Evolutionary conservation across 768 basidiomycete genomes (phyloP), one percentile per base, ranked within the genome.

Genomic region (Trametes punicea): DNA sequence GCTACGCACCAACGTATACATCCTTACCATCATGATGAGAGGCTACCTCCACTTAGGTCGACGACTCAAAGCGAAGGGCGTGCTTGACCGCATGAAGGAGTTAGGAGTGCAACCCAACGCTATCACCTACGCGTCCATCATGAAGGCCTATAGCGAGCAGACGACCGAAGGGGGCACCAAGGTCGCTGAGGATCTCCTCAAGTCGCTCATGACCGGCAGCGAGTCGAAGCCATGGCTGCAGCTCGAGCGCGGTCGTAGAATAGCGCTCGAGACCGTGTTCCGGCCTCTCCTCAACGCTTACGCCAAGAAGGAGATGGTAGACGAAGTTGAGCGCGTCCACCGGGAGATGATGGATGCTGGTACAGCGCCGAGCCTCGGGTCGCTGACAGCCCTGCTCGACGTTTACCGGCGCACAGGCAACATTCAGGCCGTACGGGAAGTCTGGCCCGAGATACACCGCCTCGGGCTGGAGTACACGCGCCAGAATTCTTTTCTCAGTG

Each of bases 21-120:
- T 84, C 40, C 75, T 90, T 57, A 90, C 90, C 23, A 83, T 88
- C 65, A 71, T 96, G 66, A 85, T 93, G 76, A 76, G 80, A 6
- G 88, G 85, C 0, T 88, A 84, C 67, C 73, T 96, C 51, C 81
- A 82, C 16, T 61, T 64, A 2, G 79, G 81, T 3, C 72, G 87
- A 29, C 75, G 73, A 48, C 60, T 65, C 5, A 73, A 73, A 41
- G 93, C 93, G 2, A 83, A 77, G 72, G 75, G 69, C 16, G 74
- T 90, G 5, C 87, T 89, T 64, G 79, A 85, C 21, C 81, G 87
- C 46, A 96, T 98, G 85, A 66, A 73, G 16, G 64, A 70, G 2
- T 79, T 82, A 1, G 84, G 83, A 1, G 78, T 97, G 20, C 65
- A 80, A 41, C 91, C 88, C 4, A 82, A 76, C 7, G 79, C 88